phyloP scores from a whole-genome alignment of 805 yeast genomes.

The Candida qinlingensis region DNA sequence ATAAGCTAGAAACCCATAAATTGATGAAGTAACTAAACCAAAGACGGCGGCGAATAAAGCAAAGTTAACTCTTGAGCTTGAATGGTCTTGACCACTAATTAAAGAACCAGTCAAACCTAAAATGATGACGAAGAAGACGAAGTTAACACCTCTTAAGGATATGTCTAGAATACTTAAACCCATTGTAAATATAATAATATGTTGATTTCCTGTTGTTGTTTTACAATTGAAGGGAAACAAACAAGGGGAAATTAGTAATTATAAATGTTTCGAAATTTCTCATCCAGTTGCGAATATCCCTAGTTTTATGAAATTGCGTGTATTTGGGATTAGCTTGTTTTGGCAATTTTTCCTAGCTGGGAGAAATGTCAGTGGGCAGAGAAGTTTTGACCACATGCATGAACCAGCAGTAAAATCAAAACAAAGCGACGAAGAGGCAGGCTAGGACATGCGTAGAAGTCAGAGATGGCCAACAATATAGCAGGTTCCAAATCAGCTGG shows the following conservation, averaged over 20 bases:
- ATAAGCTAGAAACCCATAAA: slow-evolving; percentile 76
- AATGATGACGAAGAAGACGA: slow-evolving; percentile 68
- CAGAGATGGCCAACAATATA: no score
- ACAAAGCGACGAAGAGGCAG: not conserved
- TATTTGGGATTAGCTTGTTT: not conserved
- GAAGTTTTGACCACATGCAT: not conserved
- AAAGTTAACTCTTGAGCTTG: slow-evolving; percentile 79
- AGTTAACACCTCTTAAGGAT: slow-evolving; percentile 67
- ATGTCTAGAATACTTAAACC: slow-evolving; percentile 54
- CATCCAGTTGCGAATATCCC: not conserved
- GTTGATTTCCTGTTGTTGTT: not conserved
- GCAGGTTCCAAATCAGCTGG: no score
- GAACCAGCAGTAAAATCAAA: slow-evolving; percentile 3
- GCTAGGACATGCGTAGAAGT: not conserved
- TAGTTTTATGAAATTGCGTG: slow-evolving; percentile 1
- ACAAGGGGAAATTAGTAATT: not conserved
- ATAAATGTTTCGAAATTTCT: not conserved
- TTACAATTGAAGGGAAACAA: not conserved
- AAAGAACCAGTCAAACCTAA: slow-evolving; percentile 90
- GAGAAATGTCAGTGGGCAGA: slow-evolving; percentile 1
- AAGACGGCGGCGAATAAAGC: slow-evolving; percentile 84
- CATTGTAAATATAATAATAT: slow-evolving; percentile 3
- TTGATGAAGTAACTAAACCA: slow-evolving; percentile 72
- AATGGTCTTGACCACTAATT: slow-evolving; percentile 56
- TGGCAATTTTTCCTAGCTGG: not conserved